These are phyloP conservation scores for Hypoxylon rubiginosum DNA, from an alignment of 2,329 filamentous ascomycete genomes.

Conservation along the genomic window DNA sequence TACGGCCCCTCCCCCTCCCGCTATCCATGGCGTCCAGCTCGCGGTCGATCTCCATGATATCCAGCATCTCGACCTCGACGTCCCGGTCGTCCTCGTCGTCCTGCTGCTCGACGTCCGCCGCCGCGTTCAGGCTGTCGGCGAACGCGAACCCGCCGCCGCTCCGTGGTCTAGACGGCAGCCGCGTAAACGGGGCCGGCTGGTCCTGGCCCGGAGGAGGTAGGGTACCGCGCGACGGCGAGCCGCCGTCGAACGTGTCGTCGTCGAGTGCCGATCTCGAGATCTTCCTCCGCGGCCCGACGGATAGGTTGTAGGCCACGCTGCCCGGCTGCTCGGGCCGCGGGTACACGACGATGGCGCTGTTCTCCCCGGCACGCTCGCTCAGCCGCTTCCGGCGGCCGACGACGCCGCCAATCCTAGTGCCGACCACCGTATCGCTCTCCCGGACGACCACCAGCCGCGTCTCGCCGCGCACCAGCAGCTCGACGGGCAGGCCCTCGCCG, in stretches of 20 bases:
- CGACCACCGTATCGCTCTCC: constrained; percentile 64
- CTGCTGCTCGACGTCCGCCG: constrained; percentile 65
- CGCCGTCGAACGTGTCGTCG: constrained; percentile 28
- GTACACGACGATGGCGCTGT: constrained; percentile 68
- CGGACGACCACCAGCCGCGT: constrained; percentile 68
- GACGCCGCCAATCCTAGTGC: constrained; percentile 59
- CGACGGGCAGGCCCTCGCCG: constrained; percentile 61
- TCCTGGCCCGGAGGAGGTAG: no score
- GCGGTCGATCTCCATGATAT: constrained; percentile 75
- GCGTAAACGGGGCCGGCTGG: constrained; percentile 43
- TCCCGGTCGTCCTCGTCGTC: constrained; percentile 63
- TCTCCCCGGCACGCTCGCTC: constrained; percentile 56
- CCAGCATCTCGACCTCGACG: constrained; percentile 72
- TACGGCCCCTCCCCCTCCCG: constrained; percentile 61
- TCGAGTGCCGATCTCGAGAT: constrained; percentile 37
- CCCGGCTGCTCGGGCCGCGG: constrained; percentile 59
- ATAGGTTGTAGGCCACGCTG: constrained; percentile 65
- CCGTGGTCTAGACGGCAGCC: constrained; percentile 46
- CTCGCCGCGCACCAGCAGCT: constrained; percentile 69
- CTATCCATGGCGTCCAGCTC: constrained; percentile 69
- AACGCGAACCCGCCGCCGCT: constrained; percentile 65
- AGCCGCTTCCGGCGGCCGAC: constrained; percentile 48
- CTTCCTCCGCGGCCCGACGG: constrained; percentile 48
- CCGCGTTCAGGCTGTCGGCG: constrained; percentile 63
- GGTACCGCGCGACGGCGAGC: constrained; percentile 41